These are phyloP conservation scores for Furcasterigmium sp. DNA, from an alignment of 2,329 filamentous ascomycete species.

Conservation along the genomic window DNA sequence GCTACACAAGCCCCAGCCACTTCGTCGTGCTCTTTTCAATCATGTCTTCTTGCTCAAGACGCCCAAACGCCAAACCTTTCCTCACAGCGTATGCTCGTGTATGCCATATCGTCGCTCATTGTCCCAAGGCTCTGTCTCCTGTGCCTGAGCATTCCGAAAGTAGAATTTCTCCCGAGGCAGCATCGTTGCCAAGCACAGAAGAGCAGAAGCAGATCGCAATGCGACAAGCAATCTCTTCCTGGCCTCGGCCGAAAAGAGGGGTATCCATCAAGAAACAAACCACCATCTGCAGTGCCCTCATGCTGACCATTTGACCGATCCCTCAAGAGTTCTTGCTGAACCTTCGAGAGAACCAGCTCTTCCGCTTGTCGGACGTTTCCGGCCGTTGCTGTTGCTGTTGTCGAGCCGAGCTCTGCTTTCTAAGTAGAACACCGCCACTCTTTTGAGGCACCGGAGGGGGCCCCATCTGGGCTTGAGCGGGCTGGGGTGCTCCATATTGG, in stretches of 20 bases:
- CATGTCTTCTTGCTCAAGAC: neutral
- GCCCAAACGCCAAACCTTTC: constrained; percentile 11
- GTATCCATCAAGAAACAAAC: constrained; percentile 12
- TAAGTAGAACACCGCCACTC: constrained; percentile 12
- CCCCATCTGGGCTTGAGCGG: neutral
- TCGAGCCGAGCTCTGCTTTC: constrained; percentile 4
- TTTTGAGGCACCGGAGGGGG: constrained; percentile 15
- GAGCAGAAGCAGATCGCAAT: neutral
- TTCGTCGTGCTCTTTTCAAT: constrained; percentile 2
- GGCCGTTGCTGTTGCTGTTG: constrained; percentile 20
- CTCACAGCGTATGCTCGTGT: constrained; percentile 12
- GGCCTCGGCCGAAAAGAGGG: constrained; percentile 7
- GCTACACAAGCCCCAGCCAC: too few relatives aligned
- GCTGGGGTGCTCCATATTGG: constrained; percentile 1
- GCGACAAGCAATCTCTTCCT: neutral
- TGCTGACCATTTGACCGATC: constrained; percentile 11
- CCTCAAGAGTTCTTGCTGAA: constrained; percentile 60
- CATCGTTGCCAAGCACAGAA: neutral
- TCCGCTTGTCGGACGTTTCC: constrained; percentile 61
- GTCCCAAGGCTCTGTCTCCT: neutral
- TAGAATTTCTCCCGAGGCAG: neutral
- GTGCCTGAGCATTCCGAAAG: neutral
- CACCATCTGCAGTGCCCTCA: constrained; percentile 1
- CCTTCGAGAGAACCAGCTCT: constrained; percentile 81
- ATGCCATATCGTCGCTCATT: constrained; percentile 8